A percentile compares a stretch with the other conserved stretches of the same genome.
Evolutionary conservation across 345 rosid species (phyloP).

Genomic region (Syzygium grande): DNA sequence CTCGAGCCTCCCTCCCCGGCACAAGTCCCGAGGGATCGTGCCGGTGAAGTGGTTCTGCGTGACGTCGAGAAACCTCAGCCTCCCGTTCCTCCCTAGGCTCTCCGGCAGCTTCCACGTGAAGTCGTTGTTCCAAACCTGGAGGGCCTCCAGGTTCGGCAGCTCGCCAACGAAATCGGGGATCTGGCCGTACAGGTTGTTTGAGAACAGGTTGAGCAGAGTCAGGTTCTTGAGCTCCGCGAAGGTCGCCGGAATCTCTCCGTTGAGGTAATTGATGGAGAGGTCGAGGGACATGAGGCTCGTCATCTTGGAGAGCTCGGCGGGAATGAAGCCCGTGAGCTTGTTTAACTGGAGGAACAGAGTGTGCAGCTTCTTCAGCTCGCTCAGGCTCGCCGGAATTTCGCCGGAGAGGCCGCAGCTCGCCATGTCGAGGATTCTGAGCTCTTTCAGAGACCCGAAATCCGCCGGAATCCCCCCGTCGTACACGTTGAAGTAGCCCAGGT

Average conservation of each 20-base stretch:
- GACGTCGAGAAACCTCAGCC: slow-evolving; percentile 50
- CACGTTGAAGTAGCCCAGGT: slow-evolving; percentile 48
- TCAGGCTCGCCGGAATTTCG: slow-evolving; percentile 54
- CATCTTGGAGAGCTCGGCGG: slow-evolving; percentile 60
- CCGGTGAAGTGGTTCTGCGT: slow-evolving; percentile 70
- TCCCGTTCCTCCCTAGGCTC: slow-evolving; percentile 65
- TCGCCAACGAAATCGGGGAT: slow-evolving; percentile 68
- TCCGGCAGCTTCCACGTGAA: slow-evolving; percentile 56
- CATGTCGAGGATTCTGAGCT: slow-evolving; percentile 62
- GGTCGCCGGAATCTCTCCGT: slow-evolving; percentile 68
- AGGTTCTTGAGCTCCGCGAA: slow-evolving; percentile 36
- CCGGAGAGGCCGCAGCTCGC: slow-evolving; percentile 60
- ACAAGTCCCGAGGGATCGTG: slow-evolving; percentile 51
- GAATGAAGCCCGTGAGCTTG: slow-evolving; percentile 59
- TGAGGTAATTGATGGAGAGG: slow-evolving; percentile 49
- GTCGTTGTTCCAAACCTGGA: slow-evolving; percentile 74
- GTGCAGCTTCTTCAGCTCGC: slow-evolving; percentile 45
- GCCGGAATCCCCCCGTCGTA: slow-evolving; percentile 64
- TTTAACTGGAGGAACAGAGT: slow-evolving; percentile 71
- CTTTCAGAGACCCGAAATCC: slow-evolving; percentile 54
- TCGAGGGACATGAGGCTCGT: slow-evolving; percentile 65
- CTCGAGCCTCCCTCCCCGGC: slow-evolving; percentile 50
- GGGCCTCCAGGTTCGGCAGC: slow-evolving; percentile 51
- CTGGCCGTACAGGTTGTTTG: slow-evolving; percentile 52
- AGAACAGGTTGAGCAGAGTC: slow-evolving; percentile 55